These are phyloP conservation scores for Leptographium galeiforme DNA, from an alignment of 2,329 filamentous ascomycete genomes.

Conservation along the genomic window DNA sequence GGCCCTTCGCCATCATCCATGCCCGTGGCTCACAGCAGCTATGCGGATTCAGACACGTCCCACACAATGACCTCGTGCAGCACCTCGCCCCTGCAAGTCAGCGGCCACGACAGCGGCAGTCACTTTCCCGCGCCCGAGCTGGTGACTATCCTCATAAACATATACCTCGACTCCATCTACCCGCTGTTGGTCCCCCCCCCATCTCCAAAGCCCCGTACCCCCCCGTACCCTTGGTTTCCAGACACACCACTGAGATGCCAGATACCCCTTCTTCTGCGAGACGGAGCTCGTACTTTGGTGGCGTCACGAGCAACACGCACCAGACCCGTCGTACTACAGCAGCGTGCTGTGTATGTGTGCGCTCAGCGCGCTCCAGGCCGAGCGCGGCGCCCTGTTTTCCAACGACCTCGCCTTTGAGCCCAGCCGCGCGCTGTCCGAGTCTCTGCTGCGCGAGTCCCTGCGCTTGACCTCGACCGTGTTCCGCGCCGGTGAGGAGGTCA, in stretches of 20 bases:
- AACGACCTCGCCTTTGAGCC: neutral
- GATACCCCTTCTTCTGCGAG: conserved; percentile 6
- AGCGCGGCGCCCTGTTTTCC: conserved; percentile 1
- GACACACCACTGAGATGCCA: neutral
- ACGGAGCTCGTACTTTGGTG: conserved; percentile 2
- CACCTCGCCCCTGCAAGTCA: neutral
- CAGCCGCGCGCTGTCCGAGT: neutral
- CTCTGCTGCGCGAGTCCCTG: neutral
- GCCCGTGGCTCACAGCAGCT: too few species aligned
- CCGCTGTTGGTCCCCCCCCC: neutral
- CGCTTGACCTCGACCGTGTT: neutral
- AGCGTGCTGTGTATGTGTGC: conserved; percentile 5
- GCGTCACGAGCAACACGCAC: neutral
- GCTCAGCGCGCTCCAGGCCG: conserved; percentile 1
- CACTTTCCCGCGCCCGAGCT: neutral
- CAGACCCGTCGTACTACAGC: neutral
- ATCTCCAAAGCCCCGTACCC: neutral
- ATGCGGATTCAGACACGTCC: too few species aligned
- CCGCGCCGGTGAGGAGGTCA: neutral
- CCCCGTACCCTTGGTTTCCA: neutral
- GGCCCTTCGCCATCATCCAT: too few species aligned
- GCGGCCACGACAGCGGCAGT: neutral
- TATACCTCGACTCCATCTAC: conserved; percentile 6
- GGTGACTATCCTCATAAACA: neutral
- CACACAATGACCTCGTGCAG: too few species aligned